A percentile compares a stretch with the other conserved stretches of the same genome.
Evolutionary conservation across 208 protist genomes (phyloP).

Genomic region (Vickermania ingenoplastis): DNA sequence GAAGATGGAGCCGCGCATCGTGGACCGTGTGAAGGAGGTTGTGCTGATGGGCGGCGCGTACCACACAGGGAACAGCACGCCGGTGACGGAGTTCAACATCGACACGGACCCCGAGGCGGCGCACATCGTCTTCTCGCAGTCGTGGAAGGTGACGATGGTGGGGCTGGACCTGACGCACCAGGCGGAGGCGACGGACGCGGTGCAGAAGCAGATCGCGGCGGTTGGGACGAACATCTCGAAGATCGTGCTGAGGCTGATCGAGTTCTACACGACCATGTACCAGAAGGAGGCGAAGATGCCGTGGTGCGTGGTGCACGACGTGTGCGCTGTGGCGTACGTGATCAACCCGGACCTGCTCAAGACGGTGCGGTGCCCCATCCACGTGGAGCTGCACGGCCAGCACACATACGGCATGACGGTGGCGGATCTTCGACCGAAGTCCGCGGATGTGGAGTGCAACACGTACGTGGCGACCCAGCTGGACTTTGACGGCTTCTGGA

Average conservation of each 20-base stretch:
- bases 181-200: constrained; percentile 29
- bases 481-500: constrained; percentile 61
- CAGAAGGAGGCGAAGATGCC: constrained; percentile 9
- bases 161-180: constrained; percentile 74
- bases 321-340: constrained; percentile 69
- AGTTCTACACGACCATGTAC: constrained; percentile 49
- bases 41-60: constrained; percentile 70
- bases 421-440: constrained; percentile 25
- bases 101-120: constrained; percentile 58
- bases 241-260: constrained; percentile 32
- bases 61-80: constrained; percentile 35
- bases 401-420: constrained; percentile 54
- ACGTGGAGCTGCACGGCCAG: constrained; percentile 37
- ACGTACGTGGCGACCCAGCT: constrained; percentile 49
- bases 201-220: constrained; percentile 26
- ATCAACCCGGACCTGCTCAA: constrained; percentile 51
- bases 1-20: constrained; percentile 54
- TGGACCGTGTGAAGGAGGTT: constrained; percentile 60
- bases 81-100: constrained; percentile 80
- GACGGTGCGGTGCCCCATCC: constrained; percentile 28
- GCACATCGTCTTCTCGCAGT: constrained; percentile 60
- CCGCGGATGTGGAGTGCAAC: constrained; percentile 29
- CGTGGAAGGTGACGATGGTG: constrained; percentile 60
- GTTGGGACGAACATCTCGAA: constrained; percentile 20
- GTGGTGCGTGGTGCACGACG: constrained; percentile 49